Evolutionary conservation across 2,329 filamentous ascomycete genomes (phyloP).

Genomic region (Arthroderma uncinatum): DNA sequence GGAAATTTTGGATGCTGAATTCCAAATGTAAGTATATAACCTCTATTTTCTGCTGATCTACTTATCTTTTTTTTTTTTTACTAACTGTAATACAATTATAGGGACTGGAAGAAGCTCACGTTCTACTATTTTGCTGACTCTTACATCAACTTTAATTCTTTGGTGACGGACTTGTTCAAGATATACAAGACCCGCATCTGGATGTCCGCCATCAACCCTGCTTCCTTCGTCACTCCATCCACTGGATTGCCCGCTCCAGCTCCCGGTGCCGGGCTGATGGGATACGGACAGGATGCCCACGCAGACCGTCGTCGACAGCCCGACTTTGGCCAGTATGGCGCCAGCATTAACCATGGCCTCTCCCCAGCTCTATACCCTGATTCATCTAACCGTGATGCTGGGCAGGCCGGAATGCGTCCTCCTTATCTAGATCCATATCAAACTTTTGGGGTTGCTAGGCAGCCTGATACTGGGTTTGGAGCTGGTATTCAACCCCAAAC

Average conservation of each 20-base stretch:
- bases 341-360: slow-evolving; percentile 13
- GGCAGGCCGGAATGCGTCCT: slow-evolving; percentile 19
- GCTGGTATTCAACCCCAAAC: slow-evolving; percentile 19
- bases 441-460: slow-evolving; percentile 24
- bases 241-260: slow-evolving; percentile 55
- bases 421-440: slow-evolving; percentile 31
- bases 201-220: slow-evolving; percentile 99
- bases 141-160: slow-evolving; percentile 97
- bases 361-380: slow-evolving; percentile 14
- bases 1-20: slow-evolving; percentile 97
- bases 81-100: slow-evolving; percentile 29
- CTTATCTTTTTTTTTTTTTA: slow-evolving; percentile 1
- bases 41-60: slow-evolving; percentile 10
- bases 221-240: slow-evolving; percentile 75
- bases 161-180: slow-evolving; percentile 96
- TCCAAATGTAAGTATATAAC: slow-evolving; percentile 74
- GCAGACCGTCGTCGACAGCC: slow-evolving; percentile 33
- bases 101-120: slow-evolving; percentile 97
- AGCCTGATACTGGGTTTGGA: slow-evolving; percentile 25
- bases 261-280: slow-evolving; percentile 32
- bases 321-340: slow-evolving; percentile 24
- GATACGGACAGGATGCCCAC: slow-evolving; percentile 35
- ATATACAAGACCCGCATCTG: slow-evolving; percentile 99
- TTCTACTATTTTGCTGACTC: slow-evolving; percentile 98
- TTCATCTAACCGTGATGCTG: slow-evolving; percentile 20